Evolutionary conservation across 768 basidiomycete species (phyloP), one percentile per base, ranked within the genome.

Genomic region (Leccinum variicolor): DNA sequence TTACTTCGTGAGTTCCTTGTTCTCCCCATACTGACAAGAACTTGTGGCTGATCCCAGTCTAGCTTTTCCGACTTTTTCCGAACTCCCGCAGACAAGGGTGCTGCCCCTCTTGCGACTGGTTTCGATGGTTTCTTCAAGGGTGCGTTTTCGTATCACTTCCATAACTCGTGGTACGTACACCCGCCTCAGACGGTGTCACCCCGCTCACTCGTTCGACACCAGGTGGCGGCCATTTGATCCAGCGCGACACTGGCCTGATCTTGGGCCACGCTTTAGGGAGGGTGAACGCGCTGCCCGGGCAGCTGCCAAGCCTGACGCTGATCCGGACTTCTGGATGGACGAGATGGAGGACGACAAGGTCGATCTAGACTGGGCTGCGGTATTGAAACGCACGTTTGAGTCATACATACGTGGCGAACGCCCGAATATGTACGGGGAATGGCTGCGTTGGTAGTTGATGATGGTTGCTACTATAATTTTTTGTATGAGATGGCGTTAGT

Each of bases 171-270:
- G 92, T 90, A 53, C 53, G 77, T 68, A 25, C 33, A 17, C 26
- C 19, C 10, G 14, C 33, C 2, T 28, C 15, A 7, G 46, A 49
- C 4, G 17, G 52, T 29, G 11, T 47, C 19, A n/a, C 11, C 1
- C 34, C 5, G 26, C 39, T 65, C 15, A 62, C 49, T 29, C 51
- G 10, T 43, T 36, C 49, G 17, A 25, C 13, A 33, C 15, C 64
- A 96, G 94, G 94, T 96, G 94, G 94, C 86, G 90, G 65, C 90
- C 92, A 0, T 96, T 96, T 66, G 94, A 97, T 71, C 81, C 89
- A 0, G 70, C 83, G 6, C 85, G 94, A 33, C 92, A 96, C 74
- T 96, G 84, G 79, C 94, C 95, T 2, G 95, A 97, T 67, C 85
- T 97, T 15, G 94, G 94, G 1, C 73, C 79, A 2, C 81, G 82